These are phyloP conservation scores for Cladosporium sp. DNA, from an alignment of 2,329 filamentous ascomycete genomes.

Conservation along the genomic window DNA sequence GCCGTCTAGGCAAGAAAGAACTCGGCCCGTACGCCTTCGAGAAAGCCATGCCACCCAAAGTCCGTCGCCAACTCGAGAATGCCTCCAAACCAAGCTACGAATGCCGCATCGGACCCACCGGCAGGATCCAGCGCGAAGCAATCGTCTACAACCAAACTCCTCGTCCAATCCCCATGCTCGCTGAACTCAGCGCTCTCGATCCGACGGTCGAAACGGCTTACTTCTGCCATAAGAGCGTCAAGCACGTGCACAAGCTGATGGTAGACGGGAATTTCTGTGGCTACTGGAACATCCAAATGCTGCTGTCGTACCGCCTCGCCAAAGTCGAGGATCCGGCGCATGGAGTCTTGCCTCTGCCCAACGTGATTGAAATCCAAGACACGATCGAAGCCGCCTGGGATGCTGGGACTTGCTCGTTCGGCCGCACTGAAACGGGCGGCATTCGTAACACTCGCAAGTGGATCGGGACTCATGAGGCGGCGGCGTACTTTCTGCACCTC, in stretches of 20 bases:
- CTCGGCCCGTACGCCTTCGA: constrained; percentile 46
- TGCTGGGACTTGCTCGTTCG: constrained; percentile 68
- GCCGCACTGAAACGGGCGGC: constrained; percentile 76
- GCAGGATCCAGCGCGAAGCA: constrained; percentile 37
- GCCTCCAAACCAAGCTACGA: constrained; percentile 36
- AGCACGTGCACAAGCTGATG: constrained; percentile 77
- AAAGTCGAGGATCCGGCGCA: constrained; percentile 21
- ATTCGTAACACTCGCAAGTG: constrained; percentile 88
- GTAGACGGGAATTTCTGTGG: constrained; percentile 88
- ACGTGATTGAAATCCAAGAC: constrained; percentile 78
- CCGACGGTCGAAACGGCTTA: constrained; percentile 64
- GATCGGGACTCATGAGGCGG: constrained; percentile 86
- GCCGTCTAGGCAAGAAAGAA: constrained; percentile 34
- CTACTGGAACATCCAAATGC: constrained; percentile 91
- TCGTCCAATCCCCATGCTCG: constrained; percentile 42
- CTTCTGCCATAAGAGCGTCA: constrained; percentile 68
- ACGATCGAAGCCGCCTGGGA: constrained; percentile 87
- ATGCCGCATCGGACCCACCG: constrained; percentile 40
- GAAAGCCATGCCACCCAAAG: constrained; percentile 40
- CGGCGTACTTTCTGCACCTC: constrained; percentile 73
- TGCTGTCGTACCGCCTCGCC: constrained; percentile 52
- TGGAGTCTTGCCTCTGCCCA: constrained; percentile 51
- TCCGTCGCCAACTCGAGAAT: constrained; percentile 37
- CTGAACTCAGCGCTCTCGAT: constrained; percentile 54
- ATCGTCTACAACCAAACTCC: constrained; percentile 42